Base-by-base conservation (phyloP, 768 basidiomycete species). In the Trametes sanguinea region DNA sequence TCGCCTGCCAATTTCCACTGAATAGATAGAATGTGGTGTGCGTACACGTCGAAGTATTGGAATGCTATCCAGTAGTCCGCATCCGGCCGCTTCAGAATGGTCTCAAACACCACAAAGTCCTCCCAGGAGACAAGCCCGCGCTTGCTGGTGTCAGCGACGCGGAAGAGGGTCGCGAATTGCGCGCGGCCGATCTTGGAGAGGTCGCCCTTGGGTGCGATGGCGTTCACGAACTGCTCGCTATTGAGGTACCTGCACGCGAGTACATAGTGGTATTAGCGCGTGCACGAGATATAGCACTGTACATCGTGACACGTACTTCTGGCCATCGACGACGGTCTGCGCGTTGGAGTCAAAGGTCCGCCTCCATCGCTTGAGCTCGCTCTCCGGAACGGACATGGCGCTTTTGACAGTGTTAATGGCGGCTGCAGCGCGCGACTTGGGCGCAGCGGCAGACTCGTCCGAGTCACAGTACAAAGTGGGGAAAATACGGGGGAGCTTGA, bases 1-100 rank as follows among this genome's bases (percentile, higher is more conserved):
- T 57, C 33, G 57, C 53, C 56, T 64, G 54, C 14, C 53, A 60
- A 47, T 61, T 30, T 39, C 35, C 44, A 57, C 10, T 47, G n/a
- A 29, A 30, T 50, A 35, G 44, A 44, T 14, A 46, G 45, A 33
- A 35, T 57, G 37, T 57, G 35, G 54, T 40, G 56, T 9, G 83
- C 91, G 72, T 77, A 95, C 94, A 89, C 90, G 74, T 97, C 95
- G 74, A 96, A 97, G 72, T 92, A 95, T 73, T 92, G 89, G 80
- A 96, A 96, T 17, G 95, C 94, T 75, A 95, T 95, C 83, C 90
- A 93, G 75, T 96, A 95, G 74, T 98, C 95, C 33, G 96, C 96
- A 75, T 98, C 96, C 17, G 96, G 93, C 65, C 92, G 83, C 79
- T 98, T 94, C 69, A 96, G 77, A 65, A 92, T 78, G 16, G 94